Conservation (phyloP, 1,284 basidiomycete species). For the Amylostereum areolatum region DNA sequence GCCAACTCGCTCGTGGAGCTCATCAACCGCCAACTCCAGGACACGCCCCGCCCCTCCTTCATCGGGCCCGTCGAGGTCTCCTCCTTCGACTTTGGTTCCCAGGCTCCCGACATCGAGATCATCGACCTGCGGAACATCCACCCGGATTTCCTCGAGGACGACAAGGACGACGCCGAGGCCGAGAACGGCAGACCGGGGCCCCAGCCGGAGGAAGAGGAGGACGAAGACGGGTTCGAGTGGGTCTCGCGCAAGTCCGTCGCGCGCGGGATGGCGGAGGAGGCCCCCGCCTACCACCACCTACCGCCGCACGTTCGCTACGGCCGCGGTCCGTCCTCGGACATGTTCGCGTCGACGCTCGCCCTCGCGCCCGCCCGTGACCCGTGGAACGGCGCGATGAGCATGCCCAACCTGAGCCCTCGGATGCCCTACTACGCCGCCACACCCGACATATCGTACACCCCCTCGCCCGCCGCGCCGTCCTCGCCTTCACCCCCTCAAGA, state of each 20-base stretch:
- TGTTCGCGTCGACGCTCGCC: constrained; percentile 51
- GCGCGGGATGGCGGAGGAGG: constrained; percentile 44
- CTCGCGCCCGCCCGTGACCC: constrained; percentile 40
- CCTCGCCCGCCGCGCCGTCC: constrained; percentile 23
- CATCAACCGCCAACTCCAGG: constrained; percentile 77
- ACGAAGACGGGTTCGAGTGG: constrained; percentile 71
- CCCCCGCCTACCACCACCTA: constrained; percentile 58
- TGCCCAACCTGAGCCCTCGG: constrained; percentile 3
- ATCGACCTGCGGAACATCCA: constrained; percentile 93
- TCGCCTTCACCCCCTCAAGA: not conserved
- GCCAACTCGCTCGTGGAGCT: constrained; percentile 66
- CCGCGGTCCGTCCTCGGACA: constrained; percentile 45
- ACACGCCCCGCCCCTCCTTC: constrained; percentile 78
- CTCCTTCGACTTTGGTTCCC: constrained; percentile 82
- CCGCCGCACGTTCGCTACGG: constrained; percentile 70
- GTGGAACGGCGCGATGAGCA: constrained; percentile 39
- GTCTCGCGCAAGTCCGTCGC: constrained; percentile 55
- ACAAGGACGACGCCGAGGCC: constrained; percentile 44
- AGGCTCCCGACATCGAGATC: constrained; percentile 81
- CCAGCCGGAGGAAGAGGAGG: constrained; percentile 40
- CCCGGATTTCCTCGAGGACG: constrained; percentile 85
- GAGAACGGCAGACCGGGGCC: constrained; percentile 40
- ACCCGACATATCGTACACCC: constrained; percentile 11
- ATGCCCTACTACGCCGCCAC: constrained; percentile 25
- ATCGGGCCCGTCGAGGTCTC: constrained; percentile 88